Conservation (phyloP, 495 filamentous ascomycete genomes). For the Hapsidospora chrysogenum region DNA sequence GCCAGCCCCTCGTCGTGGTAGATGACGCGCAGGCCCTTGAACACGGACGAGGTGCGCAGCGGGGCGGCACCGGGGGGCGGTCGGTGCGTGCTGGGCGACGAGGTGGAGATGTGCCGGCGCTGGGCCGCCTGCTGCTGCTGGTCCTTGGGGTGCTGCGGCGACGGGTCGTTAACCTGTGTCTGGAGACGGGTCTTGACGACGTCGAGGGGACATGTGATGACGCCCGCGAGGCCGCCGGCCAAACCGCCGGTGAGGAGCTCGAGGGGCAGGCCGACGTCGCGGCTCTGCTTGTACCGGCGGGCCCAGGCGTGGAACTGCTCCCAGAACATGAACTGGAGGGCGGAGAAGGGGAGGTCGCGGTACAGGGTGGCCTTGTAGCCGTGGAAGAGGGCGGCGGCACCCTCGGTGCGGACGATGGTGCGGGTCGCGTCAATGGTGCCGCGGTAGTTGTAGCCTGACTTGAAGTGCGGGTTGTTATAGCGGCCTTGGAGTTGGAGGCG, state of each 20-base stretch:
- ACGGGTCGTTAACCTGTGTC: constrained; percentile 56
- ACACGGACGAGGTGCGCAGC: constrained; percentile 74
- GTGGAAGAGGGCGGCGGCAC: constrained; percentile 71
- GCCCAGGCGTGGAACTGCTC: constrained; percentile 80
- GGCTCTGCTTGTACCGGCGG: constrained; percentile 45
- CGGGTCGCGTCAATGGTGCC: constrained; percentile 60
- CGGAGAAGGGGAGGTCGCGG: constrained; percentile 89
- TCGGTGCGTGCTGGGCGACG: constrained; percentile 64
- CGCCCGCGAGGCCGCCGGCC: constrained; percentile 88
- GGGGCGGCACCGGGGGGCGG: constrained; percentile 54
- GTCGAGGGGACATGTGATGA: constrained; percentile 88
- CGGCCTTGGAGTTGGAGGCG: constrained; percentile 87
- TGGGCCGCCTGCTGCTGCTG: constrained; percentile 13
- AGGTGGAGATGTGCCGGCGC: constrained; percentile 64
- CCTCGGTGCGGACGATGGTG: constrained; percentile 71
- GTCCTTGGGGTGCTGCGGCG: constrained; percentile 7
- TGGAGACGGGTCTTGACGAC: constrained; percentile 98
- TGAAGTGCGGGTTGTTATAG: constrained; percentile 84
- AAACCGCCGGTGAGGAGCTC: constrained; percentile 81
- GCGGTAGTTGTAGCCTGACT: constrained; percentile 87
- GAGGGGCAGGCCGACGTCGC: constrained; percentile 66
- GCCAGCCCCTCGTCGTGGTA: constrained; percentile 74
- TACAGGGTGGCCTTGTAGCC: constrained; percentile 91
- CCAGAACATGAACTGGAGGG: constrained; percentile 94
- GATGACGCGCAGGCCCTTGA: constrained; percentile 70